Evolutionary conservation across 768 basidiomycete species (phyloP), one percentile per base, ranked within the genome.

Genomic region (Rubroboletus satanas): DNA sequence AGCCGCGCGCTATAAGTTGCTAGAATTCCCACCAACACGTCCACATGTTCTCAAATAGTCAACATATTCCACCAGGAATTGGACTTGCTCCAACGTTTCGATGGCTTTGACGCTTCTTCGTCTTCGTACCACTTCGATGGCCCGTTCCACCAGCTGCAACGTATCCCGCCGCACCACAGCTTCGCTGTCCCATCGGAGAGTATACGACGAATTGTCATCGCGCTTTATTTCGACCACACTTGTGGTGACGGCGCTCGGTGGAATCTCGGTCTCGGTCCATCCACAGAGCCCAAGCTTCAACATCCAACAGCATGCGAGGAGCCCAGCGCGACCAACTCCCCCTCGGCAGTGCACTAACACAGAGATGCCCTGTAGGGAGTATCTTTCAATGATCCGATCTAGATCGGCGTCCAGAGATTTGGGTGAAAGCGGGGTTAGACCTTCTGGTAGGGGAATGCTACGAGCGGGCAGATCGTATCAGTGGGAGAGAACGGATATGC

Each of bases 81-180:
- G 74, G 15, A 96, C 96, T 71, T 98, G 95, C 67, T 97, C 93
- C 66, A 89, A 86, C 4, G 93, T 96, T 69, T 98, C 96, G 38
- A 98, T 82, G 2, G 94, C 93, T 68, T 98, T 98, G 53, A 86
- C 71, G 61, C 93, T 93, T 57, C 95, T 75, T 57, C 93, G 74
- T 57, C 80, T 74, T 46, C 95, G 73, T 8, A 94, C 82, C 52
- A 93, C 80, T 7, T 76, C 72, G 51, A 98, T 90, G 2, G 82
- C 84, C 26, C 81, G 78, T 65, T 90, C 85, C 9, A 93, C 85
- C 43, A 91, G 78, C 36, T 79, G 74, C 54, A 96, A 64, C 14
- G 85, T 80, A 49, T 80, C 80, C 42, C 67, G 65, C 10, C 74
- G 68, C 38, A 76, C 69, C 7, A 57, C 43, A 17, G 62, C 53